These are phyloP conservation scores for Fusarium musae DNA, from an alignment of 2,329 filamentous ascomycete genomes.

Conservation along the genomic window DNA sequence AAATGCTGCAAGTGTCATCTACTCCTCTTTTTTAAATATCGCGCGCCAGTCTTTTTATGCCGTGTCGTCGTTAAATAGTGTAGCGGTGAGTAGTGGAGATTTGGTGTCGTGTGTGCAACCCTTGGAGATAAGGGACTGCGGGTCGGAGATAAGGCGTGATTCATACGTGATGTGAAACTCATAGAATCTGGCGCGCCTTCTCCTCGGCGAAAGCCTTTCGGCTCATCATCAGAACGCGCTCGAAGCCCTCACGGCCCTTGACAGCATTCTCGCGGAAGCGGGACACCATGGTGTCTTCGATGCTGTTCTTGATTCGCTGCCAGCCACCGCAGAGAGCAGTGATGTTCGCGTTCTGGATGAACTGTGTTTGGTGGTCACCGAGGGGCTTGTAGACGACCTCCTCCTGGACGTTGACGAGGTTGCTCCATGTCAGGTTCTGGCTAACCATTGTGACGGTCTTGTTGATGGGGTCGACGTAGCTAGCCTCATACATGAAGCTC, in stretches of 20 bases:
- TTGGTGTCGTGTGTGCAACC: constrained; percentile 25
- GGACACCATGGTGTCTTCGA: constrained; percentile 90
- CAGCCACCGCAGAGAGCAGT: constrained; percentile 95
- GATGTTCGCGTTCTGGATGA: constrained; percentile 90
- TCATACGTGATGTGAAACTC: constrained; percentile 5
- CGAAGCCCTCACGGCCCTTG: constrained; percentile 93
- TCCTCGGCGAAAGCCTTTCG: constrained; percentile 92
- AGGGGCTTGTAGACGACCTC: constrained; percentile 86
- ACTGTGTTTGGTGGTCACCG: constrained; percentile 73
- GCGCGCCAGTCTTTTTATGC: constrained; percentile 40
- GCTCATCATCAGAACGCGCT: constrained; percentile 93
- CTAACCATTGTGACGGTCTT: constrained; percentile 97
- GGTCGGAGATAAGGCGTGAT: constrained; percentile 7
- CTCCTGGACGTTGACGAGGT: constrained; percentile 91
- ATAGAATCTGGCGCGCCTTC: constrained; percentile 65
- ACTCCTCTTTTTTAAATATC: constrained; percentile 30
- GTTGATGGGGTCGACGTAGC: constrained; percentile 85
- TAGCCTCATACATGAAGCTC: constrained; percentile 93
- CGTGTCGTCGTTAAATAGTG: constrained; percentile 38
- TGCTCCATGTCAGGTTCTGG: constrained; percentile 92
- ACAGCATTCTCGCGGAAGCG: constrained; percentile 91
- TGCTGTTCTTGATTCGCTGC: constrained; percentile 96
- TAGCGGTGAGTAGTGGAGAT: constrained; percentile 42
- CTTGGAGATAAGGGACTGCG: constrained; percentile 13
- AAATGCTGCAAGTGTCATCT: constrained; percentile 41